A percentile compares a stretch with the other conserved stretches of the same genome.
Evolutionary conservation across 2,329 filamentous ascomycete genomes (phyloP).

Genomic region (Ophiostoma ulmi): DNA sequence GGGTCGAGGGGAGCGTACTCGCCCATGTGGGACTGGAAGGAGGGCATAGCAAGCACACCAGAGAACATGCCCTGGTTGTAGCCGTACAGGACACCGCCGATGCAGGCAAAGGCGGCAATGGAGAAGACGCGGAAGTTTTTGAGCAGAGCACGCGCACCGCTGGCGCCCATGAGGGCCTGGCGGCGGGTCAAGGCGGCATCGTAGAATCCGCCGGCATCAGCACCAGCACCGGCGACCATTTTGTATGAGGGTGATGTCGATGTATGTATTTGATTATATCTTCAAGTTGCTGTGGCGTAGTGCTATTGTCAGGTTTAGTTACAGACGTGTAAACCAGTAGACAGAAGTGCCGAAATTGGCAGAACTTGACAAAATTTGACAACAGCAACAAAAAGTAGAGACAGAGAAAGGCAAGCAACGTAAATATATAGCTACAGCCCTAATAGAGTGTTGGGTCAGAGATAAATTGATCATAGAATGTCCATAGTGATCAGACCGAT

Average conservation of each 20-base stretch:
- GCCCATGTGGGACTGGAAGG: slow-evolving; percentile 53
- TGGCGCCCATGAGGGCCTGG: slow-evolving; percentile 50
- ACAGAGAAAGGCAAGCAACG: neutral
- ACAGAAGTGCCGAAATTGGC: neutral
- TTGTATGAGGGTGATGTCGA: neutral
- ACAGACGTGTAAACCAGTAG: no score
- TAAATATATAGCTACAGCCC: neutral
- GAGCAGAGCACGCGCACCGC: slow-evolving; percentile 48
- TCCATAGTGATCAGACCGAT: neutral
- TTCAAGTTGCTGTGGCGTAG: no score
- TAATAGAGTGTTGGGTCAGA: neutral
- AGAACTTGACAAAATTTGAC: neutral
- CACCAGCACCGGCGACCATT: slow-evolving; percentile 25
- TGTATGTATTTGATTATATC: no score
- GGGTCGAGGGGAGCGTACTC: slow-evolving; percentile 45
- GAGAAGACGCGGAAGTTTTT: slow-evolving; percentile 55
- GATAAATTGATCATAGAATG: neutral
- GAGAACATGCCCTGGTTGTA: slow-evolving; percentile 75
- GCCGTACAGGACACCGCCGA: slow-evolving; percentile 59
- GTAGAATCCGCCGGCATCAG: slow-evolving; percentile 32
- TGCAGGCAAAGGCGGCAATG: slow-evolving; percentile 58
- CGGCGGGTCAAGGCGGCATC: slow-evolving; percentile 50
- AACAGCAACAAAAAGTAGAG: neutral
- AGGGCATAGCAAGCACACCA: slow-evolving; percentile 57
- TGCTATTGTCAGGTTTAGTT: no score